Evolutionary conservation across 805 yeast genomes (phyloP), one percentile per base, ranked within the genome.

Genomic region (Scheffersomyces coipomensis): DNA sequence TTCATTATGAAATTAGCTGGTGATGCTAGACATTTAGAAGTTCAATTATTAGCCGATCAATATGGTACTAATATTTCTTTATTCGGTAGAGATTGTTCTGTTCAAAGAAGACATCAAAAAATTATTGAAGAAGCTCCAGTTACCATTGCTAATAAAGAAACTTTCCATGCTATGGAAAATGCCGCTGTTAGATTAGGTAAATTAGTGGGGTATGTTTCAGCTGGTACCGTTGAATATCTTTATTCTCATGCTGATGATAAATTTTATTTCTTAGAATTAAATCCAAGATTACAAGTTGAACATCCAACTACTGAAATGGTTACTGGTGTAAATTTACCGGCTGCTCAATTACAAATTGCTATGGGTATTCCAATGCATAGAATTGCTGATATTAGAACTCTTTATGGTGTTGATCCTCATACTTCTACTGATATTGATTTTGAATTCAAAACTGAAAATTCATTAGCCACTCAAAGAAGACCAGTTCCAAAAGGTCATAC

Each of bases 261-360:
- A 62, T 93, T 91, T 63, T 93, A 90, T 76, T 93, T 93, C 67
- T 76, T 93, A 62, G 99, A 93, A 71, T 78, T 93, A 63, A 93
- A 93, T 65, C 99, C 99, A 56, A 87, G 99, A 76, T 77, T 93
- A 64, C 99, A 93, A 75, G 99, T 93, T 44, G 99, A 93, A 77
- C 99, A 93, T 76, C 99, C 99, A 57, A 93, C 99, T 33, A 93
- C 99, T 29, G 99, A 93, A 73, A 93, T 93, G 99, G 99, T 89
- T 41, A 85, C 96, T 18, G 99, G 99, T 50, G 97, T 93, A 39
- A 95, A 93, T 61, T 76, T 93, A 62, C 99, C 99, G 21, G 96
- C 97, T 42, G 96, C 99, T 27, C 99, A 93, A 72, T 79, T 93
- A 51, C 99, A 93, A 71, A 88, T 93, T 67, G 98, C 99, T 47